Evolutionary conservation across 495 filamentous ascomycete species (phyloP).

Genomic region (Immersiella caudata): DNA sequence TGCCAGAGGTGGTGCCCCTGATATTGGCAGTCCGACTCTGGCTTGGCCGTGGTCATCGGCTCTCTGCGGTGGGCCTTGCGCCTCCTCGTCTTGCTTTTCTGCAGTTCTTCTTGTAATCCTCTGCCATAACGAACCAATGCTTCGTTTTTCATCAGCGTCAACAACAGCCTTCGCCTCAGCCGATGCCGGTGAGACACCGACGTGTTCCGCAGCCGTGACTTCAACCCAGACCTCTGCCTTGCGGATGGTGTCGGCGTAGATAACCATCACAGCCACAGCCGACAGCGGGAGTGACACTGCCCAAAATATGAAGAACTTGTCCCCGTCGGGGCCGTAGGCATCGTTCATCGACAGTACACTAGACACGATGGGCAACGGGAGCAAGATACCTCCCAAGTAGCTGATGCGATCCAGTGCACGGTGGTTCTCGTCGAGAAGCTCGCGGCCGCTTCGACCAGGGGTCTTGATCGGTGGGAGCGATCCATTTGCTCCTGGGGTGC

Average conservation of each 20-base stretch:
- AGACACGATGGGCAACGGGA: slow-evolving; percentile 46
- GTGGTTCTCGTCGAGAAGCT: slow-evolving; percentile 34
- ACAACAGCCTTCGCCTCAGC: neutral
- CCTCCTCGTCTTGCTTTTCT: slow-evolving; percentile 9
- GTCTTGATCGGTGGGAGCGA: neutral
- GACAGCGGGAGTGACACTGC: slow-evolving; percentile 39
- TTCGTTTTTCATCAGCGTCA: neutral
- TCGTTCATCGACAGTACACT: slow-evolving; percentile 49
- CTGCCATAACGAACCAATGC: neutral
- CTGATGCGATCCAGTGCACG: slow-evolving; percentile 45
- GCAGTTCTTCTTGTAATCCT: neutral
- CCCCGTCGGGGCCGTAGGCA: slow-evolving; percentile 37
- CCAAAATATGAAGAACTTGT: slow-evolving; percentile 48
- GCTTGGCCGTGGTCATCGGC: neutral
- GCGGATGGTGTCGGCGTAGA: slow-evolving; percentile 49
- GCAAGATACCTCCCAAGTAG: slow-evolving; percentile 47
- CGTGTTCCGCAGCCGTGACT: slow-evolving; percentile 30
- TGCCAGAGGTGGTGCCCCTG: neutral
- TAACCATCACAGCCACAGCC: slow-evolving; percentile 36
- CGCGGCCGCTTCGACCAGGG: neutral
- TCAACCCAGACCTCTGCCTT: slow-evolving; percentile 52
- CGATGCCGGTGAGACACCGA: neutral
- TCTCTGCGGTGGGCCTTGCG: neutral
- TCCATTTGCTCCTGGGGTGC: neutral
- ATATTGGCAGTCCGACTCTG: neutral